Evolutionary conservation across 495 filamentous ascomycete genomes (phyloP), one percentile per base, ranked within the genome.

Genomic region (Cercophora scortea): DNA sequence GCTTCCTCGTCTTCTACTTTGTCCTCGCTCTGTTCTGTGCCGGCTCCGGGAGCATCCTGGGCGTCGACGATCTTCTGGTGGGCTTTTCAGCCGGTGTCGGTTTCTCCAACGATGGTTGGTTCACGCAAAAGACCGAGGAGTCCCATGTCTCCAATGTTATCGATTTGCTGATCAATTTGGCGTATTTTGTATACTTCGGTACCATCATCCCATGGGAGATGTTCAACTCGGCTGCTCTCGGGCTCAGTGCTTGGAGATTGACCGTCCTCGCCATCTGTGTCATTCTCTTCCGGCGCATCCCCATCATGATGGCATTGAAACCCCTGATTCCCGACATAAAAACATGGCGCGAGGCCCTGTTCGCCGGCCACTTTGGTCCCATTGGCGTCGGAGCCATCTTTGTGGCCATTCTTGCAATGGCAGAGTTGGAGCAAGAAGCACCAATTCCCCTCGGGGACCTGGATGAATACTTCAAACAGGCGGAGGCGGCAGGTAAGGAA

Each of bases 51-150:
- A 90, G 89, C 68, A 81, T 94, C 42, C 72, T 99, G 32, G 94
- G 94, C 46, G 82, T 94, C 55, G 94, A 99, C 68, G 94, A 99
- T 63, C 73, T 99, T n/a, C 79, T 99, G 25, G 89, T 99, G 40
- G 94, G 94, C 39, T 99, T 99, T 61, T 82, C 90, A 15, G 88
- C 86, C 41, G 94, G 94, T 50, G 92, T 97, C 19, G 94, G 93
- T 19, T 99, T 99, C 74, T 95, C 89, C 58, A 97, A 99, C 63
- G 94, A 97, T 64, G 94, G 94, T 49, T 99, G 94, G 94, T 99
- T 97, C 63, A 88, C 86, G 10, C 87, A 96, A 63, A 96, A 96
- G 74, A 99, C 94, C 0, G 94, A 99, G 63, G 94, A 99, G 61
- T 89, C 94, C 1, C 92, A 96, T 64, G 94, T 99, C 18, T 96